Conservation (phyloP, 306 rosid genomes). For the Rubus parviflorus region DNA sequence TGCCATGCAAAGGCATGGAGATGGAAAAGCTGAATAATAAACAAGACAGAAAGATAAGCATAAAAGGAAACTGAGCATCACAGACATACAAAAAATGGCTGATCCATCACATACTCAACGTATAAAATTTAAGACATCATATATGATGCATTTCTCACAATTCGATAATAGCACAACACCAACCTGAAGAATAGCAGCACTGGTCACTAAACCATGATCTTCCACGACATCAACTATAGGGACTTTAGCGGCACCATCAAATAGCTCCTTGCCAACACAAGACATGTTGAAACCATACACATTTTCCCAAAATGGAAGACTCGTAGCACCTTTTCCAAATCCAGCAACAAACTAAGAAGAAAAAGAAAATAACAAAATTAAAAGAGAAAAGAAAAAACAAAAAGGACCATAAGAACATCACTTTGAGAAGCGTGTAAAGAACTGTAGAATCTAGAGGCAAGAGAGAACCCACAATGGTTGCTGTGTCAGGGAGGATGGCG, state of each 20-base stretch:
- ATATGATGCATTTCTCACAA: background rate
- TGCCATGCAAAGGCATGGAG: background rate
- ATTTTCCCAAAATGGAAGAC: constrained; percentile 93
- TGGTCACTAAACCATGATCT: constrained; percentile 68
- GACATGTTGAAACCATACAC: constrained; percentile 82
- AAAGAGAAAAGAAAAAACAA: background rate
- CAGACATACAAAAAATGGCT: background rate
- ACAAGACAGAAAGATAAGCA: background rate
- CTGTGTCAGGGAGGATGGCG: constrained; percentile 90
- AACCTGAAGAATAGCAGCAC: constrained; percentile 72
- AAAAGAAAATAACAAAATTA: constrained; percentile 1
- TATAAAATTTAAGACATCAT: background rate
- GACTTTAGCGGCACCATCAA: constrained; percentile 58
- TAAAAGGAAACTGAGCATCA: background rate
- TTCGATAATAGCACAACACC: constrained; percentile 21
- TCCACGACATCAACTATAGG: constrained; percentile 87
- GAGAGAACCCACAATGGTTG: constrained; percentile 74
- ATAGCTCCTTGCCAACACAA: constrained; percentile 79
- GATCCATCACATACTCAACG: background rate
- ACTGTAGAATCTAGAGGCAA: background rate
- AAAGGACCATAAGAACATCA: background rate
- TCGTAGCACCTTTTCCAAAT: constrained; percentile 85
- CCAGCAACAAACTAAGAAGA: constrained; percentile 83
- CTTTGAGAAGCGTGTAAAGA: constrained; percentile 3
- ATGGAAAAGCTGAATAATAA: too few relatives aligned